Evolutionary conservation across 129 eudicot species (phyloP).

Genomic region (Arctium minus): DNA sequence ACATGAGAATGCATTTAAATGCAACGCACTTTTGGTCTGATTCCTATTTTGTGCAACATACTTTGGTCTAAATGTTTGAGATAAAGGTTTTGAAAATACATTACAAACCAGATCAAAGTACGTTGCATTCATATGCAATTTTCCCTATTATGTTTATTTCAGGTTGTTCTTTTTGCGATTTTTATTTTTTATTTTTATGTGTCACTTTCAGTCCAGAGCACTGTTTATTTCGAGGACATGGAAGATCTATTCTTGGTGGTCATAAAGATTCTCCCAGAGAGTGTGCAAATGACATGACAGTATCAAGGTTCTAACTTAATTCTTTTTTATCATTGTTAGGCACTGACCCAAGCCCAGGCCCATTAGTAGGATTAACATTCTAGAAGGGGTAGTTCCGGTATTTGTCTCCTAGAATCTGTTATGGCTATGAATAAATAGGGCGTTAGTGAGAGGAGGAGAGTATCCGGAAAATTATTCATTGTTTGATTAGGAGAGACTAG

Average conservation of each 20-base stretch:
- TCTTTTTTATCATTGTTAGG: background rate
- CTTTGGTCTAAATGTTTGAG: background rate
- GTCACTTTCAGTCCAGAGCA: slow-evolving; percentile 71
- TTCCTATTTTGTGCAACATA: background rate
- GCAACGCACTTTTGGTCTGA: background rate
- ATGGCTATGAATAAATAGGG: no score
- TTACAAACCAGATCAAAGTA: background rate
- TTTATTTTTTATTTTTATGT: background rate
- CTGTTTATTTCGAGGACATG: slow-evolving; percentile 58
- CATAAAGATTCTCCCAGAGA: slow-evolving; percentile 54
- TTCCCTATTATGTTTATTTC: background rate
- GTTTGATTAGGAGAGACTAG: no score
- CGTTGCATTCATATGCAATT: background rate
- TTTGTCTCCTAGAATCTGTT: no score
- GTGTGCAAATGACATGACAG: slow-evolving; percentile 39
- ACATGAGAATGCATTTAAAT: background rate
- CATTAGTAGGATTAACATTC: no score
- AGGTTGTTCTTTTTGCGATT: background rate
- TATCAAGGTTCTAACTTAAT: slow-evolving; percentile 53
- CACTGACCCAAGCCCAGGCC: no score
- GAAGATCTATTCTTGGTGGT: slow-evolving; percentile 79
- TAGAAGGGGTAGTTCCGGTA: no score
- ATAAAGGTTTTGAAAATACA: background rate
- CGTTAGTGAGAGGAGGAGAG: no score
- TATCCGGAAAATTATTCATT: no score